Evolutionary conservation across 1,284 basidiomycete genomes (phyloP), one percentile per base, ranked within the genome.

Genomic region (Heterobasidion parviporum): DNA sequence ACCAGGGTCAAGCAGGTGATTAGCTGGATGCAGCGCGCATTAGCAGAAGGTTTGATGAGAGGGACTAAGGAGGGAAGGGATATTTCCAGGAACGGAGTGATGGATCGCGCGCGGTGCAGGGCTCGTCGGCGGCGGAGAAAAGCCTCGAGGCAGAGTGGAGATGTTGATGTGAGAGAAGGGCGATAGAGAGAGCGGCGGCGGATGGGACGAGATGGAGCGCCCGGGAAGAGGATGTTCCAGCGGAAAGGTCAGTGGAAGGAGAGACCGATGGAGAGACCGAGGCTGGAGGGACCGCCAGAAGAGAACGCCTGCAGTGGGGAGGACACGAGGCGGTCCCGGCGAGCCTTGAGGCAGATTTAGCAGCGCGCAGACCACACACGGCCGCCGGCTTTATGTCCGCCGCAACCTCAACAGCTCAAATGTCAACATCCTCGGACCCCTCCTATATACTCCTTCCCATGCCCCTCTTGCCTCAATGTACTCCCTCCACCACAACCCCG

Each of bases 401-500:
- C 20, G 20, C 12, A 46, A 16, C n/a, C 26, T 26, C 26, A 26
- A 26, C 26, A 26, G 26, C 26, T 26, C 26, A 26, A 26, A 26
- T 26, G 41, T 7, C 41, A 44, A 44, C 12, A 5, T 44, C 41
- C 14, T 14, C 41, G 4, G 41, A 44, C 16, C 14, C 41, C 41
- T 44, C 41, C 16, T 14, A 16, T 44, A 14, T 44, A 44, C 47
- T 20, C 47, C 26, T 48, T 55, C 59, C 58, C 53, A 38, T 15
- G 35, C 47, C 47, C 51, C 18, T 51, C 26, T n/a, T 52, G 45
- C 48, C 48, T 20, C 32, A 14, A 48, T 36, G 16, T 49, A 8
- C 36, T 20, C 44, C 15, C 36, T 35, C 18, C 26, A 35, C 15
- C 52, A 35, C 51, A 45, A 54, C 20, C 43, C 55, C 54, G 50